These are phyloP conservation scores for Macadamia integrifolia DNA, from an alignment of 164 flowering plant genomes.

Conservation along the genomic window DNA sequence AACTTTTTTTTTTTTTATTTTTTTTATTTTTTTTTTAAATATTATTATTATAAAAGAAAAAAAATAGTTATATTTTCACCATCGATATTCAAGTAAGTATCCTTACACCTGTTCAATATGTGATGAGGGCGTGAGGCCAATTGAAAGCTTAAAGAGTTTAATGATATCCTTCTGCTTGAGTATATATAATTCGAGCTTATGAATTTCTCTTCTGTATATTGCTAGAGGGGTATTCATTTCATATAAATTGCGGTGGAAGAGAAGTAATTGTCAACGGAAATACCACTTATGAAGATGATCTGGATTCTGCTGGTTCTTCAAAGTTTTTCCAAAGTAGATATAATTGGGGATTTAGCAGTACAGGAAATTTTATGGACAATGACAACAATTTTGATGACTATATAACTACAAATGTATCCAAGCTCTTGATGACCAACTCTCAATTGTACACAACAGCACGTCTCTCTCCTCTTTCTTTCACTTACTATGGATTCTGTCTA, in stretches of 20 bases:
- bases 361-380: not conserved
- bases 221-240: not conserved
- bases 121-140: too few relatives aligned
- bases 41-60: too few relatives aligned
- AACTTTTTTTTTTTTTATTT: too few relatives aligned
- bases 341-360: not conserved
- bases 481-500: conserved; percentile 78
- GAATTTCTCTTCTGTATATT: too few relatives aligned
- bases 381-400: not conserved
- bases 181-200: not conserved
- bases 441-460: conserved; percentile 29
- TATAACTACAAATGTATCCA: not conserved
- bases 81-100: too few relatives aligned
- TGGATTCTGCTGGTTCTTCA: not conserved
- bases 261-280: conserved; percentile 13
- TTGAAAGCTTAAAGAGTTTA: too few relatives aligned
- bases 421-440: not conserved
- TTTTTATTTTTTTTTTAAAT: too few relatives aligned
- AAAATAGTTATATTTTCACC: too few relatives aligned
- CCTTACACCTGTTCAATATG: too few relatives aligned
- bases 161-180: not conserved
- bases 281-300: not conserved
- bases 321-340: too few relatives aligned
- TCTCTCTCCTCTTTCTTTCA: conserved; percentile 63
- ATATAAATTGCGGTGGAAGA: not conserved